phyloP scores from a whole-genome alignment of 306 rosid genomes.

The Glycine tomentella region DNA sequence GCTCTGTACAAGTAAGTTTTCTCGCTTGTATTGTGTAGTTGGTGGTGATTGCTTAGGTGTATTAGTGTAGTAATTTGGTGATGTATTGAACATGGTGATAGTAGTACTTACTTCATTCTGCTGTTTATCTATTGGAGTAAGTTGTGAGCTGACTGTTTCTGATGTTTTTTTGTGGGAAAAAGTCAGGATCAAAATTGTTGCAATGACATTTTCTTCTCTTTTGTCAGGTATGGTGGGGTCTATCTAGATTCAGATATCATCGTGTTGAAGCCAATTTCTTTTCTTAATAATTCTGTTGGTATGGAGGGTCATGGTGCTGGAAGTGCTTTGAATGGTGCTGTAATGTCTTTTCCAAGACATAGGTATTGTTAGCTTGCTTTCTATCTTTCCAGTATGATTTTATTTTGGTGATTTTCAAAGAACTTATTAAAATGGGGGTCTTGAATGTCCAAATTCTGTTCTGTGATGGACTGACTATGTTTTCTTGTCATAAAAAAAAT shows the following conservation, averaged over 20 bases:
- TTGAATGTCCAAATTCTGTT: too few relatives aligned
- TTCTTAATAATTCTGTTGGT: conserved; percentile 76
- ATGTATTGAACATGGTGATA: conserved; percentile 18
- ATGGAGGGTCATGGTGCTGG: conserved; percentile 66
- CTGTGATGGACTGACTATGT: background rate
- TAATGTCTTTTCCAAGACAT: conserved; percentile 81
- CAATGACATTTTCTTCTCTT: conserved; percentile 45
- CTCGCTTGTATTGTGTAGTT: conserved; percentile 17
- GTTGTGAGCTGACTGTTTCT: conserved; percentile 38
- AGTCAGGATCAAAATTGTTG: background rate
- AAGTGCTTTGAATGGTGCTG: conserved; percentile 94
- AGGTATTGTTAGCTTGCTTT: conserved; percentile 61
- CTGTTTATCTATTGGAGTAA: conserved; percentile 4
- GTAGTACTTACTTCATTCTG: conserved; percentile 13
- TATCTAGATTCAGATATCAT: conserved; percentile 91
- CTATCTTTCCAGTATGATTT: conserved; percentile 19
- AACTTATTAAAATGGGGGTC: background rate
- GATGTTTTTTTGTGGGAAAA: background rate
- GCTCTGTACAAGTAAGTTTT: conserved; percentile 81
- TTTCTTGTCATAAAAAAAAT: too few relatives aligned
- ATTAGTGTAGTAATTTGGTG: conserved; percentile 20
- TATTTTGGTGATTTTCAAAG: conserved; percentile 29
- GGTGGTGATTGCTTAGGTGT: background rate
- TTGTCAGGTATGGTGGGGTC: conserved; percentile 87
- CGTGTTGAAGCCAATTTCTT: conserved; percentile 74